Conservation (phyloP, 2,329 filamentous ascomycete genomes). For the Trichoderma sp. region DNA sequence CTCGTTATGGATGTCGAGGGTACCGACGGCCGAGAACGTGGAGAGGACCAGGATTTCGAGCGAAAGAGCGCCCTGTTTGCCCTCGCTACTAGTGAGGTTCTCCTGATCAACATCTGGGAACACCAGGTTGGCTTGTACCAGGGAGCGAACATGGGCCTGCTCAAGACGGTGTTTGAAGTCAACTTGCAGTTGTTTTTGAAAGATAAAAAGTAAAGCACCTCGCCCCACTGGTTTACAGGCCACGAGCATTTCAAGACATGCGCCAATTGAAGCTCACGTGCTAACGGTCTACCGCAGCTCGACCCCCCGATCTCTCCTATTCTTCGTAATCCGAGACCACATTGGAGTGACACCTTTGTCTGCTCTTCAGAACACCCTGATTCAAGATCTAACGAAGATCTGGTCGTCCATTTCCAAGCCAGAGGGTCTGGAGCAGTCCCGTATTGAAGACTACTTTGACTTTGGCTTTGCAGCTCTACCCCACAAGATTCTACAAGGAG, state of each 20-base stretch:
- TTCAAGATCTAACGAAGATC: constrained; percentile 87
- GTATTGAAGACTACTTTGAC: constrained; percentile 96
- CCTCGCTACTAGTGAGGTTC: constrained; percentile 92
- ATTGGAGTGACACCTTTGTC: constrained; percentile 85
- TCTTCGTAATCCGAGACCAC: constrained; percentile 98
- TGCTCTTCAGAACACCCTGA: constrained; percentile 84
- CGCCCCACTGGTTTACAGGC: not conserved
- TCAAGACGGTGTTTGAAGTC: constrained; percentile 99
- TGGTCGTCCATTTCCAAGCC: constrained; percentile 94
- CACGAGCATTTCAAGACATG: not conserved
- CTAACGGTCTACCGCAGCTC: constrained; percentile 54
- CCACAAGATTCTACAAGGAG: constrained; percentile 93
- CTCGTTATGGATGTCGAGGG: constrained; percentile 99
- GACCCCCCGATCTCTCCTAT: constrained; percentile 84
- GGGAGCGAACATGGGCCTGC: constrained; percentile 95
- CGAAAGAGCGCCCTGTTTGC: constrained; percentile 97
- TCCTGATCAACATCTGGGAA: constrained; percentile 99
- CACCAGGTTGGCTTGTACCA: constrained; percentile 98
- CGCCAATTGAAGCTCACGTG: not conserved
- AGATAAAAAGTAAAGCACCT: constrained; percentile 73
- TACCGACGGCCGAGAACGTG: constrained; percentile 91
- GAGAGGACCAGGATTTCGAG: constrained; percentile 98
- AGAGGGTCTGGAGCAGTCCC: constrained; percentile 78
- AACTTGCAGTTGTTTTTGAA: constrained; percentile 96
- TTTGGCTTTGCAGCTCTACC: constrained; percentile 95